Conservation (phyloP, 345 rosid genomes). For the Lenwebbia sp. region DNA sequence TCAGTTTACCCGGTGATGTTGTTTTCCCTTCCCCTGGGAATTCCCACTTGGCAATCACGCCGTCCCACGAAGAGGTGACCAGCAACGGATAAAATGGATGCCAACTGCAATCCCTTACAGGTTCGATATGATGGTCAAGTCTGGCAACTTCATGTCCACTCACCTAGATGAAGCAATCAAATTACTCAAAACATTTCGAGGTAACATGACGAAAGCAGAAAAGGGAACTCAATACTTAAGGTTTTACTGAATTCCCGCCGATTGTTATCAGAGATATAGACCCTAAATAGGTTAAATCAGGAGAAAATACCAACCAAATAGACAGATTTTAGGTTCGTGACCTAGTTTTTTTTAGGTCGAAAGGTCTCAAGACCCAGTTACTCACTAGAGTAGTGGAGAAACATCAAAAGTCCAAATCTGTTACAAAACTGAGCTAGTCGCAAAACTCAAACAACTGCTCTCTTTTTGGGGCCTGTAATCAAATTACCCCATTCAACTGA, state of each 20-base stretch:
- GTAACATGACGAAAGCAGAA: not conserved
- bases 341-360: not conserved
- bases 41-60: conserved; percentile 45
- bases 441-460: not conserved
- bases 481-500: not conserved
- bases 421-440: not conserved
- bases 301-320: not conserved
- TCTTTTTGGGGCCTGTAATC: not conserved
- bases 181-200: not conserved
- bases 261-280: not conserved
- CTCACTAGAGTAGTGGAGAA: not conserved
- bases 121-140: conserved; percentile 19
- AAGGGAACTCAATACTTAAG: not conserved
- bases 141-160: conserved; percentile 41
- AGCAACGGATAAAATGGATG: conserved; percentile 45
- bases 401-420: not conserved
- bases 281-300: not conserved
- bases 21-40: conserved; percentile 14
- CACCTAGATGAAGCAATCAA: conserved; percentile 17
- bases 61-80: conserved; percentile 58
- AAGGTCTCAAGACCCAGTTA: not conserved
- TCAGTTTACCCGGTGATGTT: not conserved
- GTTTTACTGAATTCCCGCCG: not conserved
- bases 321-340: not conserved
- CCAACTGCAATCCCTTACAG: conserved; percentile 68